Base-by-base conservation (phyloP, 2,329 filamentous ascomycete species). In the Apiospora hydei region DNA sequence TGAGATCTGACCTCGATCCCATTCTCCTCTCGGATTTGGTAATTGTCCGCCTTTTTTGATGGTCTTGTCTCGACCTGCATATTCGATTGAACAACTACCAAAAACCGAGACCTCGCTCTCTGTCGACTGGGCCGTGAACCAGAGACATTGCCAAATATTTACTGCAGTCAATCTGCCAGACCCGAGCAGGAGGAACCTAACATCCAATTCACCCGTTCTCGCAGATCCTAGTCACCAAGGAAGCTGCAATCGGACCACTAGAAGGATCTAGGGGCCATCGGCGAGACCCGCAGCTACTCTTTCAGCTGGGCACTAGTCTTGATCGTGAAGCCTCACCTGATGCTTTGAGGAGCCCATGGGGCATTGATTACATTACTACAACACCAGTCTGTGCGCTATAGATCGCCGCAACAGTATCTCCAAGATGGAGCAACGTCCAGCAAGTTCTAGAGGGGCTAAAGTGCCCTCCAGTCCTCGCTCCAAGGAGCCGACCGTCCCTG, bases 211-310 rank as follows among this genome's bases (percentile, higher is more conserved):
- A n/a, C 34, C 34, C 57, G 57, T 41, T 18, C 57, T n/a, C 41
- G 57, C 57, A 64, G 57, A 64, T 41, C 24, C 34, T 64, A 41
- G 57, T 6, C 18, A 41, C 57, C 4, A 13, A 41, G 34, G 34
- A 41, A 41, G 57, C 57, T 41, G 5, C 57, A 64, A 64, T 64
- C 34, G 30, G 8, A 8, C 24, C 57, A 64, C 57, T 64, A 64
- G 57, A 64, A 64, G 34, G 18, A 64, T 64, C 34, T 41, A 41
- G 57, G 57, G 34, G 57, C 57, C n/a, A n/a, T 69, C 67, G 30
- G 67, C 24, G 44, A 69, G 44, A 38, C 67, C 67, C 67, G 67
- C 67, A 46, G 34, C 67, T 69, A 69, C 47, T 38, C 67, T 69
- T 49, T 69, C 44, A 38, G 67, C 67, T 69, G 67, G 44, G 67